These are phyloP conservation scores for Leccinum rimulosum DNA, from an alignment of 768 basidiomycete species.

Conservation along the genomic window DNA sequence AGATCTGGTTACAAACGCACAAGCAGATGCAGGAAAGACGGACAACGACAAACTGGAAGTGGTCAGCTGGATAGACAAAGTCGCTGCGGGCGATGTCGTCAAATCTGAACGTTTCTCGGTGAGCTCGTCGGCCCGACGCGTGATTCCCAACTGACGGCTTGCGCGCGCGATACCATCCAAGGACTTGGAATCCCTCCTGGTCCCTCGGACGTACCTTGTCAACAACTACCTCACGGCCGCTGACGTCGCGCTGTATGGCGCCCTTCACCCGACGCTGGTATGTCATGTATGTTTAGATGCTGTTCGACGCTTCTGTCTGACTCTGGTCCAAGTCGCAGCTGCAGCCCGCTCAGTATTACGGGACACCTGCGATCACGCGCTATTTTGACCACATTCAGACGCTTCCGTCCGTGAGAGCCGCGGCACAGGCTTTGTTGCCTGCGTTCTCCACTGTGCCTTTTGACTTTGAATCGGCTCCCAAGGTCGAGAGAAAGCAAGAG, in stretches of 20 bases:
- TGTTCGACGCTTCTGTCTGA: conserved; percentile 7
- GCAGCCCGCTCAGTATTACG: conserved; percentile 69
- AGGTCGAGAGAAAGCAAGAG: conserved; percentile 66
- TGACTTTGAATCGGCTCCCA: conserved; percentile 75
- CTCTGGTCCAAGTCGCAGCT: conserved; percentile 55
- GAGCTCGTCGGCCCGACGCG: conserved; percentile 8
- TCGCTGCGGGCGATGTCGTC: conserved; percentile 47
- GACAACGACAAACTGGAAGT: conserved; percentile 66
- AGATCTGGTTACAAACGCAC: conserved; percentile 50
- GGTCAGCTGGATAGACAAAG: conserved; percentile 66
- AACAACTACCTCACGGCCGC: conserved; percentile 84
- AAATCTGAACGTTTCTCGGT: conserved; percentile 53
- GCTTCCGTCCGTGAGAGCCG: conserved; percentile 55
- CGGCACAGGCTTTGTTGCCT: conserved; percentile 49
- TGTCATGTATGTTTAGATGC: conserved; percentile 24
- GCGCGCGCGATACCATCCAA: conserved; percentile 30
- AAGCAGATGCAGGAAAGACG: conserved; percentile 46
- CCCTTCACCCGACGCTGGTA: conserved; percentile 82
- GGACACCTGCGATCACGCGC: conserved; percentile 79
- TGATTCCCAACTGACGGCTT: neutral
- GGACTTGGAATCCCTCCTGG: conserved; percentile 70
- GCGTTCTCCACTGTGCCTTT: conserved; percentile 60
- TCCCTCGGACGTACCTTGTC: conserved; percentile 81
- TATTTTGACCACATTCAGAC: conserved; percentile 96
- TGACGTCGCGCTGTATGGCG: conserved; percentile 87